Evolutionary conservation across 2,329 filamentous ascomycete genomes (phyloP).

Genomic region (Stachybotrys chartarum): DNA sequence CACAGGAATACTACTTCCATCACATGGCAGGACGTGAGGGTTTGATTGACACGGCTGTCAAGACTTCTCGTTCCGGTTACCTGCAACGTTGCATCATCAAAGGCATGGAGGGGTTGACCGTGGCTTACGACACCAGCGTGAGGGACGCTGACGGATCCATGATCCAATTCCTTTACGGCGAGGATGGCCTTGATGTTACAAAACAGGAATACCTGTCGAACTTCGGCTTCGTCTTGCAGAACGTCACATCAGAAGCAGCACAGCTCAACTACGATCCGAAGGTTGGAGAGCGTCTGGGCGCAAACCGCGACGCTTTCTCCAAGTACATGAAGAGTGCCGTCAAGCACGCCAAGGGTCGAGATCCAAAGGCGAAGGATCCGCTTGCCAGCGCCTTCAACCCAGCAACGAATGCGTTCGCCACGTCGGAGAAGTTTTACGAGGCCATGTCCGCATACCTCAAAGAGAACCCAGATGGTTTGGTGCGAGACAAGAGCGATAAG

Average conservation of each 20-base stretch:
- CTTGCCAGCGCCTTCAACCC: constrained; percentile 67
- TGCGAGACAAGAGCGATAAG: constrained; percentile 37
- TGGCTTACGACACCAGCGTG: constrained; percentile 90
- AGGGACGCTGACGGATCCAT: constrained; percentile 89
- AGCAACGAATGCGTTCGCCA: constrained; percentile 72
- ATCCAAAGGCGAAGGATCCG: constrained; percentile 62
- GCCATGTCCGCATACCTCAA: constrained; percentile 72
- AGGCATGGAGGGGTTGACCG: constrained; percentile 90
- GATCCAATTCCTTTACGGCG: constrained; percentile 92
- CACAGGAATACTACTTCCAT: constrained; percentile 99
- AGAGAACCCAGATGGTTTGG: constrained; percentile 58
- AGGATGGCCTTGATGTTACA: constrained; percentile 89
- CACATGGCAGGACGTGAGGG: constrained; percentile 98
- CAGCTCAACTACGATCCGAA: constrained; percentile 61
- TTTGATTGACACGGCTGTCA: constrained; percentile 97
- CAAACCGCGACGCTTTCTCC: constrained; percentile 54
- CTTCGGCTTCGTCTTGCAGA: constrained; percentile 84
- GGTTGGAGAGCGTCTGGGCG: constrained; percentile 35
- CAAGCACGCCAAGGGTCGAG: constrained; percentile 58
- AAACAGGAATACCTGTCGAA: constrained; percentile 89
- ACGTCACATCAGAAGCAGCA: constrained; percentile 72
- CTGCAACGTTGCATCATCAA: constrained; percentile 96
- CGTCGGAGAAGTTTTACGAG: constrained; percentile 78
- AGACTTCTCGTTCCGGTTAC: constrained; percentile 95
- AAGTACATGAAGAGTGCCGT: constrained; percentile 76